These are phyloP conservation scores for Candida caryicola DNA, from an alignment of 805 yeast genomes.

Conservation along the genomic window DNA sequence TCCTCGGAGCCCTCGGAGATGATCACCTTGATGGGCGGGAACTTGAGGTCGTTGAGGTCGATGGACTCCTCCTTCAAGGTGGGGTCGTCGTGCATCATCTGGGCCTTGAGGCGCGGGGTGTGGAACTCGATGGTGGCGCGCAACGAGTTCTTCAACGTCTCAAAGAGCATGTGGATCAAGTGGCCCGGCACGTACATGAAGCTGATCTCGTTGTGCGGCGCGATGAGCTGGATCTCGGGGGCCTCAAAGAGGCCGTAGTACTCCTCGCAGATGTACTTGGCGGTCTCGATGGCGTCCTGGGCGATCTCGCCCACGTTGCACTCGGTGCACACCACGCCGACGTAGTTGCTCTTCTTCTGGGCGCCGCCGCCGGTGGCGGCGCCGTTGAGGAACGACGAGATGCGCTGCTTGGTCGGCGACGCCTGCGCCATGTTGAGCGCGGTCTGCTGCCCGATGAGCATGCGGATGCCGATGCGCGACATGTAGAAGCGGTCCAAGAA, in stretches of 20 bases:
- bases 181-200: constrained; percentile 95
- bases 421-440: constrained; percentile 71
- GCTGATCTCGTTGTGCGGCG: constrained; percentile 65
- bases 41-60: constrained; percentile 60
- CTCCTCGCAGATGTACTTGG: constrained; percentile 86
- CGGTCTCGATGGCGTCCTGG: constrained; percentile 85
- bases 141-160: constrained; percentile 79
- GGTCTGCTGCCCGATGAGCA: constrained; percentile 92
- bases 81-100: constrained; percentile 42
- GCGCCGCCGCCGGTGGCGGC: constrained; percentile 11
- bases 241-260: constrained; percentile 85
- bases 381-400: constrained; percentile 37
- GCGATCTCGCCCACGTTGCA: constrained; percentile 83
- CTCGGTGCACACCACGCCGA: constrained; percentile 83
- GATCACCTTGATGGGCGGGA: constrained; percentile 82
- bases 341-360: constrained; percentile 53
- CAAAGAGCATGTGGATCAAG: constrained; percentile 86
- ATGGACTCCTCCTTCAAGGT: constrained; percentile 33
- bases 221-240: constrained; percentile 76
- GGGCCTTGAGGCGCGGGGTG: constrained; percentile 45
- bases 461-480: constrained; percentile 88
- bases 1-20: constrained; percentile 89
- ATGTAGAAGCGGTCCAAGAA: constrained; percentile 85
- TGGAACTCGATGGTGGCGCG: constrained; percentile 87
- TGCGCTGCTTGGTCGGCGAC: constrained; percentile 37